Evolutionary conservation across 306 rosid genomes (phyloP), one percentile per base, ranked within the genome.

Genomic region (Cucumis cinereus): DNA sequence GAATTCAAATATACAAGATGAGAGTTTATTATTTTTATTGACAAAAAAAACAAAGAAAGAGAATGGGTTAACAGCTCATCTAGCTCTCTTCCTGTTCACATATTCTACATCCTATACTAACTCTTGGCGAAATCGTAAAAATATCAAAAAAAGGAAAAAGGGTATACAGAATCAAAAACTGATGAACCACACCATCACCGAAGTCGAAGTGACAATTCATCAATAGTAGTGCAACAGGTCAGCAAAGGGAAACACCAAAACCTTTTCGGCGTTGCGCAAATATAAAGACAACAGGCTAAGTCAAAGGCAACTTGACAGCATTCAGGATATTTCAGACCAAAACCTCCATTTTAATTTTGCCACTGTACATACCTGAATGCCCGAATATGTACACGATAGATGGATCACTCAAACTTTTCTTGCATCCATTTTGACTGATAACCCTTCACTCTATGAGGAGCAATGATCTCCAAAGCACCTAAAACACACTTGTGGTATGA

Each of bases 401-500:
- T 47, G 71, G 77, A 76, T 83, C 57, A 74, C n/a, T 17, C 77
- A 63, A 45, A 56, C 75, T 50, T 70, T 19, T 63, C 33, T 75
- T 47, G 75, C 15, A 45, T 52, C 90, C 88, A 80, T 73, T 77
- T 87, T 30, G 82, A 49, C 87, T 56, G 68, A 76, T 83, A 90
- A 57, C 24, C 78, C 79, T 81, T 86, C 4, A 85, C 93, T 81
- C 74, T 85, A 35, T 77, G 43, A 47, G 96, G 96, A 56, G 85
- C 92, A 75, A 90, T 68, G 54, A 89, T 79, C 73, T 88, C 93
- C 26, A 85, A 85, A 57, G 96, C 97, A 85, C 88, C 84, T 43
- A 73, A 77, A 23, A 92, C 80, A 76, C 98, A 92, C 82, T 94
- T 94, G 67, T 79, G 96, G 85, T 90, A 90, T 0, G 98, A 94